Percentiles rank a stretch among this genome's conserved stretches.
Conservation (phyloP, 176 grass and related monocot genomes). For the Avena insularis region DNA sequence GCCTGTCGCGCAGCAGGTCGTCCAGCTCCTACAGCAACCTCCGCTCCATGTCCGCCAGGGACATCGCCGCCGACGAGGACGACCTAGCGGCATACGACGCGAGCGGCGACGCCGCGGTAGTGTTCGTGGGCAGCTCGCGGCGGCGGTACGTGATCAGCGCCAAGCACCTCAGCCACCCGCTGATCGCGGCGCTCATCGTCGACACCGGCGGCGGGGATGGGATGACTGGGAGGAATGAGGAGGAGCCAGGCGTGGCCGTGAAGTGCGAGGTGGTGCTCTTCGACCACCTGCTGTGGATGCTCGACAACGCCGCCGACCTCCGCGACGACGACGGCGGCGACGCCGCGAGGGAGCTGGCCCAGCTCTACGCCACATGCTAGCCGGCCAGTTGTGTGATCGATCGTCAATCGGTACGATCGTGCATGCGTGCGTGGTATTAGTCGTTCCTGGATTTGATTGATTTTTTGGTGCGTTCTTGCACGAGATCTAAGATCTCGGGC, state of each 20-base stretch:
- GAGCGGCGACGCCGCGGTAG: conserved; percentile 33
- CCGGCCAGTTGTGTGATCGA: neutral
- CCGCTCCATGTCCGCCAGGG: conserved; percentile 70
- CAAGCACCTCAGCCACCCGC: conserved; percentile 77
- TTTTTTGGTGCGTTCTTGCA: neutral
- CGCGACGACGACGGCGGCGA: conserved; percentile 12
- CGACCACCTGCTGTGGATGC: conserved; percentile 95
- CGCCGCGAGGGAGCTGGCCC: conserved; percentile 66
- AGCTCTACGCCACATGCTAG: conserved; percentile 71
- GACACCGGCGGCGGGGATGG: no score
- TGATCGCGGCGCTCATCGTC: conserved; percentile 61
- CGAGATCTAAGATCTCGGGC: conserved; percentile 29
- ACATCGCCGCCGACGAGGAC: neutral
- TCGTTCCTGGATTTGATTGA: neutral
- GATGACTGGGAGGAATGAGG: no score
- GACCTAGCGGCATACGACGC: neutral
- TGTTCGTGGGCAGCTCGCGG: conserved; percentile 79
- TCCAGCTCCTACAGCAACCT: conserved; percentile 65
- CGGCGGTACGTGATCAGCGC: conserved; percentile 75
- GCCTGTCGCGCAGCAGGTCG: conserved; percentile 57
- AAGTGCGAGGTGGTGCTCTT: conserved; percentile 93
- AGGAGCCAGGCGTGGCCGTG: conserved; percentile 43
- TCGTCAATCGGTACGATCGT: neutral
- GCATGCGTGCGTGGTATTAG: conserved; percentile 12
- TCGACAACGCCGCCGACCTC: conserved; percentile 68